These are phyloP conservation scores for Globisporangium heterothallicum DNA, from an alignment of 352 stramenopile species.

Conservation along the genomic window DNA sequence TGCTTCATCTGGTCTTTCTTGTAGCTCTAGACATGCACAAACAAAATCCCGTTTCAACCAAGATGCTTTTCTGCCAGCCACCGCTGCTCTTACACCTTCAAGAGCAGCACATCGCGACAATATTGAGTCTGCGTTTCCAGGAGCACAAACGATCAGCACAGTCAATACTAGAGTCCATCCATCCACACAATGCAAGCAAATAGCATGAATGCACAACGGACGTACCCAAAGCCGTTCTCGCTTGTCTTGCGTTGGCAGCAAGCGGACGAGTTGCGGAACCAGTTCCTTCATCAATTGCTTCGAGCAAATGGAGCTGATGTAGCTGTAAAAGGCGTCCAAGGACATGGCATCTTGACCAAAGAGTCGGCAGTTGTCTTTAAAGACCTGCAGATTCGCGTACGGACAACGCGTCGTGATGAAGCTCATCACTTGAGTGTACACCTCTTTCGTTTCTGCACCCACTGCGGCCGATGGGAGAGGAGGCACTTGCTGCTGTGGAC, in stretches of 20 bases:
- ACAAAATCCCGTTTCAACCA: neutral
- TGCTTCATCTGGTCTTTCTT: neutral
- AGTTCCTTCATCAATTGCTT: slow-evolving; percentile 68
- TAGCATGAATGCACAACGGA: slow-evolving; percentile 6
- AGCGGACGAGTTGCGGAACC: slow-evolving; percentile 69
- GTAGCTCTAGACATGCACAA: neutral
- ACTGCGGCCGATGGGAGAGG: slow-evolving; percentile 47
- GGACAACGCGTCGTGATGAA: slow-evolving; percentile 73
- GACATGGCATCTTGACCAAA: slow-evolving; percentile 86
- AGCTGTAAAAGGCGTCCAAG: slow-evolving; percentile 76
- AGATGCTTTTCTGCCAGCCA: neutral
- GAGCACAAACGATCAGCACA: slow-evolving; percentile 2
- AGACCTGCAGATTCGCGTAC: slow-evolving; percentile 76
- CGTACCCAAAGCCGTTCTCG: slow-evolving; percentile 76
- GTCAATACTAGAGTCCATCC: slow-evolving; percentile 12
- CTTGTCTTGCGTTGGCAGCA: slow-evolving; percentile 82
- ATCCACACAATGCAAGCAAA: neutral
- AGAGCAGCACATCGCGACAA: slow-evolving; percentile 16
- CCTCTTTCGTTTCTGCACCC: slow-evolving; percentile 73
- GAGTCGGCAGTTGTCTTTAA: slow-evolving; percentile 87
- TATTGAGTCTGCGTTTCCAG: slow-evolving; percentile 14
- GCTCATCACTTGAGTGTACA: slow-evolving; percentile 78
- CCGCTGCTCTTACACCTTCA: slow-evolving; percentile 11
- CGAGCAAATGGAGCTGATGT: slow-evolving; percentile 79
- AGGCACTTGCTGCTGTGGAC: slow-evolving; percentile 30